Base-by-base conservation (phyloP, 2,329 filamentous ascomycete species). In the Xylaria sp. region DNA sequence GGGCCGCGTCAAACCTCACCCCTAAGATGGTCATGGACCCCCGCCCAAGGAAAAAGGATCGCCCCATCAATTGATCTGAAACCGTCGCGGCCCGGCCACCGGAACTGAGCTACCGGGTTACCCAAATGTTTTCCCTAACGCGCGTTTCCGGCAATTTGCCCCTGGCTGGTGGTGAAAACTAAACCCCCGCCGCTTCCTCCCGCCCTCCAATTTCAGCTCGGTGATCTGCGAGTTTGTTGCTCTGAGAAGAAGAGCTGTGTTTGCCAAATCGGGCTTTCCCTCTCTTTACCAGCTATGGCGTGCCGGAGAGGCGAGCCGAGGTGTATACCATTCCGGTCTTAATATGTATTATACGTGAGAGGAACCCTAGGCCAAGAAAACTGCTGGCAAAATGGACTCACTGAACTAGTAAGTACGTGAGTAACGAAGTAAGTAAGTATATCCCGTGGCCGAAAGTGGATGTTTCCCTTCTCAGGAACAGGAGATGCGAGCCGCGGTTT, bases 31-130 rank as follows among this genome's bases (percentile, higher is more conserved):
- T 3, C 23, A 25, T 25, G 23, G 32, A 5, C 56, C 56, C 52
- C 57, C 51, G 61, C 60, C 60, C 50, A 20, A 28, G 28, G 1
- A 3, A 28, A 28, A 28, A 28, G 50, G 50, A 56, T 56, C 39
- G 28, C 34, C 34, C 46, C 59, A 41, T 15, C 37, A 23, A 41
- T 62, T 34, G 37, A 55, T 54, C 65, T 66, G 58, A 66, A 52
- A 62, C 64, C 18, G 37, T 20, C 34, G 48, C 25, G 41, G 28
- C 55, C 60, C 56, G 67, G 23, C 37, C 1, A 23, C 56, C 69
- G 70, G 70, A 69, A 52, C 63, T 4, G 66, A 59, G 28, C 54
- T 56, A 23, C 69, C 70, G 69, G 70, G 62, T 71, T 71, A 65
- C 70, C 66, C 28, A 56, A 68, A 18, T 72, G 34, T 37, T 37